Evolutionary conservation across 116 monocot species (phyloP), one percentile per base, ranked within the genome.

Genomic region (Zostera marina): DNA sequence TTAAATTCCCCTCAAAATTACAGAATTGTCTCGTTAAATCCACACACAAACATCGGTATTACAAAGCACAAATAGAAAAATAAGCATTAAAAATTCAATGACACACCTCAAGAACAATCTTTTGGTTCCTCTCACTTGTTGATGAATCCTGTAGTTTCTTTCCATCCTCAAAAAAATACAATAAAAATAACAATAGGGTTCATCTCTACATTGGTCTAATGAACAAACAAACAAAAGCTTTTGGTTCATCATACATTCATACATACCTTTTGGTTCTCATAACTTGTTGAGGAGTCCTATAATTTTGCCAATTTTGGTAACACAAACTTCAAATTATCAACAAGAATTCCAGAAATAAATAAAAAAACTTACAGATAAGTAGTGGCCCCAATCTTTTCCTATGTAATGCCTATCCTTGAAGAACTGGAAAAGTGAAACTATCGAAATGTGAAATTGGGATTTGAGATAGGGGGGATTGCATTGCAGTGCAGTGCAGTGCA

Each of bases 351-450:
- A 15, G 0, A 52, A 52, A 45, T 14, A 1, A 52, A 15, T 20
- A 15, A 26, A 40, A 44, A 6, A 47, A 66, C 61, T 57, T n/a
- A 57, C 63, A 4, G 49, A 55, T 54, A 69, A 74, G 32, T 58
- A 64, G 51, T 21, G 59, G 7, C 68, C 65, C 68, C 74, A 74
- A 25, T 69, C 74, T 41, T 64, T 74, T 38, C 60, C 68, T 64
- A 74, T 15, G 60, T 74, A 74, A 52, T 69, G 74, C 20, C 68
- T 63, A 23, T 74, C 69, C 59, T 74, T 74, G 42, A 74, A 74
- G 64, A 74, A 74, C 68, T 73, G 59, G 4, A 39, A 7, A 60
- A 58, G 13, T 7, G 4, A 64, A 15, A 23, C 13, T 39, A 41
- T 3, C 14, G 5, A 54, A 19, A 9, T 46, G n/a, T 2, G 7